These are phyloP conservation scores for Elongisporangium prolatum DNA, from an alignment of 352 stramenopile genomes.

Conservation along the genomic window DNA sequence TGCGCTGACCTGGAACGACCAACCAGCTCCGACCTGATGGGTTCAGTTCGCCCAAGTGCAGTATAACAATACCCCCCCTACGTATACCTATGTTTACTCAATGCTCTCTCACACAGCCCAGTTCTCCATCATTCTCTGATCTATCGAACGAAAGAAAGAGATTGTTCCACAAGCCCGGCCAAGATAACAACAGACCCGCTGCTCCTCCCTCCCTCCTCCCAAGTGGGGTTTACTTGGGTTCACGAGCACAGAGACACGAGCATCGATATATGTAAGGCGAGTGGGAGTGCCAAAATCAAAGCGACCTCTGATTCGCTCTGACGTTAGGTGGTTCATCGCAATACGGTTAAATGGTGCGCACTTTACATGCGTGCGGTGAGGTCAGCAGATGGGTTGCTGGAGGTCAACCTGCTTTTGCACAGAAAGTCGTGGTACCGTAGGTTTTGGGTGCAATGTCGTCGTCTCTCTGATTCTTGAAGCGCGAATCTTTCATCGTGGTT, in stretches of 20 bases:
- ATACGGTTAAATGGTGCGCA: background rate
- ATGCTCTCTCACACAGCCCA: background rate
- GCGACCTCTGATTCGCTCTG: background rate
- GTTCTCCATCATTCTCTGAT: background rate
- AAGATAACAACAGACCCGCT: too few relatives aligned
- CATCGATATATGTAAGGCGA: background rate
- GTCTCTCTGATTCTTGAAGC: background rate
- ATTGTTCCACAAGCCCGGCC: too few relatives aligned
- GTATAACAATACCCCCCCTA: slow-evolving; percentile 1
- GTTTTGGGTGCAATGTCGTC: background rate
- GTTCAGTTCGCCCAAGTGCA: background rate
- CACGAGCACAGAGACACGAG: background rate
- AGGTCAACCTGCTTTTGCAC: too few relatives aligned
- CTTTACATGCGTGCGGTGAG: background rate
- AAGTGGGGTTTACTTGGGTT: background rate
- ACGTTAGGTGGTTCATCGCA: background rate
- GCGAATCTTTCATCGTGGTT: background rate
- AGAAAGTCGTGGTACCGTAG: background rate
- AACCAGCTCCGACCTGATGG: background rate
- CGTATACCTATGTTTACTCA: slow-evolving; percentile 4
- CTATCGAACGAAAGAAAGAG: background rate
- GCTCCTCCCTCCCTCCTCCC: background rate
- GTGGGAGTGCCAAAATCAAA: background rate
- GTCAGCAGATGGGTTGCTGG: background rate
- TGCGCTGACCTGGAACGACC: slow-evolving; percentile 28